Conservation (phyloP, 1,284 basidiomycete genomes). For the Cryptococcus floricola region DNA sequence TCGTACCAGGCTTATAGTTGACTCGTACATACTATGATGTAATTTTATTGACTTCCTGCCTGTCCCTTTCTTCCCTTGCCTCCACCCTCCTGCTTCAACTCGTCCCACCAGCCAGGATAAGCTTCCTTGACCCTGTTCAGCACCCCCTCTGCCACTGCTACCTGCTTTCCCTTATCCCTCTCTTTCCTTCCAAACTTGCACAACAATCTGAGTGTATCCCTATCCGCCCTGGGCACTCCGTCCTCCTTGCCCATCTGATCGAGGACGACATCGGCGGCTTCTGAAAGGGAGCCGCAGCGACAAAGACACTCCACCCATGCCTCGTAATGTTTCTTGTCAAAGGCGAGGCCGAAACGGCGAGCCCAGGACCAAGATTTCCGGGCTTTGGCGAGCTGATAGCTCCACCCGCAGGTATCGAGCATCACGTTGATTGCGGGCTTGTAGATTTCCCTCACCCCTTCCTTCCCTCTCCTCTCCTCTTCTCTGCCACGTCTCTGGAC, state of each 20-base stretch:
- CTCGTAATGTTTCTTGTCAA: constrained; percentile 63
- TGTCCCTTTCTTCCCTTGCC: neutral
- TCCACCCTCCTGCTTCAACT: constrained; percentile 5
- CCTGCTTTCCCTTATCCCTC: constrained; percentile 3
- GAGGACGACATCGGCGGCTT: constrained; percentile 65
- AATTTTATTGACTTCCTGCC: too few relatives aligned
- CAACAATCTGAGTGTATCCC: constrained; percentile 43
- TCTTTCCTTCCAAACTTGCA: constrained; percentile 44
- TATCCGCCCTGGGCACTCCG: constrained; percentile 22
- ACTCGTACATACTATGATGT: too few relatives aligned
- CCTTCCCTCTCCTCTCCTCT: constrained; percentile 30
- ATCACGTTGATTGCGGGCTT: constrained; percentile 71
- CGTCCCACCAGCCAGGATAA: constrained; percentile 34
- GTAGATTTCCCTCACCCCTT: constrained; percentile 53
- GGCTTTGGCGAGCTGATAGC: constrained; percentile 56
- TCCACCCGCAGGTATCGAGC: constrained; percentile 73
- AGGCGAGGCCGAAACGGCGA: constrained; percentile 53
- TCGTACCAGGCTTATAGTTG: too few relatives aligned
- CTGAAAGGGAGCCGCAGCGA: constrained; percentile 61
- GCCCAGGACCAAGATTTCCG: constrained; percentile 57
- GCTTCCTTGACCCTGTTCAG: constrained; percentile 19
- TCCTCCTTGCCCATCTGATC: constrained; percentile 56
- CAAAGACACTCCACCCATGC: constrained; percentile 84
- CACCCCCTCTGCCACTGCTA: constrained; percentile 7
- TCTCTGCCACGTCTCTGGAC: constrained; percentile 53